Percentiles rank a stretch among this genome's conserved stretches.
These are phyloP conservation scores for Botrytis byssoidea DNA, from an alignment of 2,329 filamentous ascomycete genomes.

Conservation along the genomic window DNA sequence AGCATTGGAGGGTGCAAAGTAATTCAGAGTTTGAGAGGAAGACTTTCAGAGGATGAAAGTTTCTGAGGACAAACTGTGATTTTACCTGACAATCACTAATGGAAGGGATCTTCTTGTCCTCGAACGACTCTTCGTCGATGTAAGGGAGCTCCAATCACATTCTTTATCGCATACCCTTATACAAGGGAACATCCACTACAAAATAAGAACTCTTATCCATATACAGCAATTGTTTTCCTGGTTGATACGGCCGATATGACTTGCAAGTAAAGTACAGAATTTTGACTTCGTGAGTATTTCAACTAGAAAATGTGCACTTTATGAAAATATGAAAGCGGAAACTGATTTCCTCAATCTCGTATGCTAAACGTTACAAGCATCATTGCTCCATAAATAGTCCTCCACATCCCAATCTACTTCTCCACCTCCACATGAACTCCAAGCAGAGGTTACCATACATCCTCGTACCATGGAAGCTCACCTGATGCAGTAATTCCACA, in stretches of 20 bases:
- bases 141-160: neutral
- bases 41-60: neutral
- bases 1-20: constrained; percentile 13
- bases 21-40: neutral
- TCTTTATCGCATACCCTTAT: neutral
- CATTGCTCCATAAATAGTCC: neutral
- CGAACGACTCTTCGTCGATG: neutral
- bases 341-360: rapidly evolving
- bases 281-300: neutral
- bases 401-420: neutral
- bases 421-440: neutral
- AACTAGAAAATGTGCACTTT: neutral
- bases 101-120: neutral
- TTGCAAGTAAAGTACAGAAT: neutral
- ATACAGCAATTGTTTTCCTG: too few relatives aligned
- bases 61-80: neutral
- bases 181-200: neutral
- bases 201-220: neutral
- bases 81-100: neutral
- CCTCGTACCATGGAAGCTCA: neutral
- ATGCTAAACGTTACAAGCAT: neutral
- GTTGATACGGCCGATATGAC: too few relatives aligned
- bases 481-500: neutral
- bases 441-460: neutral
- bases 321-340: neutral